Evolutionary conservation across 331 rosid species (phyloP).

Genomic region (Prunus yedoensis): DNA sequence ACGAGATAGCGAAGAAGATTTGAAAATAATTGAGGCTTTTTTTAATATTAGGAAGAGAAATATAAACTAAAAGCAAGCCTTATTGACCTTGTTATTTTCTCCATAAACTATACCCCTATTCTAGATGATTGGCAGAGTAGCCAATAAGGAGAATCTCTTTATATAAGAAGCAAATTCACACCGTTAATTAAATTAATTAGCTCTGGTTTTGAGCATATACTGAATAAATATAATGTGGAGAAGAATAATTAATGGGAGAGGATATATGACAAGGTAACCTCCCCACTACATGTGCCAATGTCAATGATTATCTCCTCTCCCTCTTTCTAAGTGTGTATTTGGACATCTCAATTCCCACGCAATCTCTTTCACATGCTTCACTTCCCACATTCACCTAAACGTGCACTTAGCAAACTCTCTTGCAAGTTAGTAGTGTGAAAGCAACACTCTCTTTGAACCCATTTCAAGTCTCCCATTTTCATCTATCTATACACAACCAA

Average conservation of each 20-base stretch:
- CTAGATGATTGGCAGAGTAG: conserved; percentile 10
- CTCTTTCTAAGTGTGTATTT: conserved; percentile 33
- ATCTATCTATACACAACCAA: no score
- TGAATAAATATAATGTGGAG: conserved; percentile 6
- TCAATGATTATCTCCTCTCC: conserved; percentile 28
- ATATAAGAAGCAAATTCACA: conserved; percentile 17
- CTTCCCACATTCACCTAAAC: conserved; percentile 55
- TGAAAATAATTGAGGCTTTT: no score
- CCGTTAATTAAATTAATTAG: conserved; percentile 23
- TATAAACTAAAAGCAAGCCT: neutral
- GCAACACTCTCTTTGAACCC: neutral
- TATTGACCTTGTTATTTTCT: conserved; percentile 18
- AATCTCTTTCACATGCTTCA: conserved; percentile 49
- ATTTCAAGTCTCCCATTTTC: neutral
- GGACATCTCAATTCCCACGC: conserved; percentile 56
- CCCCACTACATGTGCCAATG: conserved; percentile 48
- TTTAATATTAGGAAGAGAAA: no score
- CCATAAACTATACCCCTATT: neutral
- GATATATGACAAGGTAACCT: conserved; percentile 44
- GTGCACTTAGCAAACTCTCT: conserved; percentile 69
- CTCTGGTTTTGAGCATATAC: conserved; percentile 10
- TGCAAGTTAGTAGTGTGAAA: neutral
- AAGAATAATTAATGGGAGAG: conserved; percentile 17
- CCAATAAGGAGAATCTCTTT: conserved; percentile 16
- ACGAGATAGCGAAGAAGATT: no score